A percentile compares a stretch with the other conserved stretches of the same genome.
These are phyloP conservation scores for Cylindrodendrum hubeiense DNA, from an alignment of 2,329 filamentous ascomycete genomes.

Conservation along the genomic window DNA sequence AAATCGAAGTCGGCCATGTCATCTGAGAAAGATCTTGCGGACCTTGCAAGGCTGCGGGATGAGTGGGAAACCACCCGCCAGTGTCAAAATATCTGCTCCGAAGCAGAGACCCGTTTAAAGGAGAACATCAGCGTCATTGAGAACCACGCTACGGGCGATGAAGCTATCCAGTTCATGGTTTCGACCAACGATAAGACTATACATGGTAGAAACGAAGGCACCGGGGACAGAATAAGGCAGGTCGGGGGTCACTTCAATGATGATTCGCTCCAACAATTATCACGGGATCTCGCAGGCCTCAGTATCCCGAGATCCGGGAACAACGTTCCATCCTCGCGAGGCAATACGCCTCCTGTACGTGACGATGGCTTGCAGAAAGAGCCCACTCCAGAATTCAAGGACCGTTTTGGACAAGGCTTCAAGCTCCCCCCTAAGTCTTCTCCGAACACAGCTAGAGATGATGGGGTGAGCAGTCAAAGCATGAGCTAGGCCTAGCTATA, in stretches of 20 bases:
- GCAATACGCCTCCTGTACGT: too few relatives aligned
- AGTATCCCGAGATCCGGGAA: background rate
- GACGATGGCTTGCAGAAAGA: too few relatives aligned
- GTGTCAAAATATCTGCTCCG: constrained; percentile 24
- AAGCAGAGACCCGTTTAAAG: constrained; percentile 22
- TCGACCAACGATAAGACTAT: constrained; percentile 32
- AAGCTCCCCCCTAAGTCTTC: too few relatives aligned
- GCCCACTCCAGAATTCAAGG: too few relatives aligned
- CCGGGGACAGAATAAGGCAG: constrained; percentile 29
- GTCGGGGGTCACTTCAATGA: constrained; percentile 31
- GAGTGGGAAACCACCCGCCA: constrained; percentile 28
- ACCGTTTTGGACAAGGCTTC: too few relatives aligned
- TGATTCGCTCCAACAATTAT: constrained; percentile 32
- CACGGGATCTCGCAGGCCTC: constrained; percentile 16
- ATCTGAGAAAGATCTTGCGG: constrained; percentile 6
- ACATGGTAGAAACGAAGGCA: constrained; percentile 32
- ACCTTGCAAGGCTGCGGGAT: constrained; percentile 20
- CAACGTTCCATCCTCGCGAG: background rate
- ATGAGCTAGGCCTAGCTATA: too few relatives aligned
- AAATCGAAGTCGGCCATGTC: background rate
- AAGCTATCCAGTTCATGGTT: constrained; percentile 34
- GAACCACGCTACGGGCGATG: constrained; percentile 35
- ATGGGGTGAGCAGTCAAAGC: too few relatives aligned
- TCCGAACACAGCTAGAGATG: too few relatives aligned
- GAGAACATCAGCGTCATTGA: constrained; percentile 33